These are phyloP conservation scores for Pythium plurisporium DNA, from an alignment of 352 stramenopile species.

Conservation along the genomic window DNA sequence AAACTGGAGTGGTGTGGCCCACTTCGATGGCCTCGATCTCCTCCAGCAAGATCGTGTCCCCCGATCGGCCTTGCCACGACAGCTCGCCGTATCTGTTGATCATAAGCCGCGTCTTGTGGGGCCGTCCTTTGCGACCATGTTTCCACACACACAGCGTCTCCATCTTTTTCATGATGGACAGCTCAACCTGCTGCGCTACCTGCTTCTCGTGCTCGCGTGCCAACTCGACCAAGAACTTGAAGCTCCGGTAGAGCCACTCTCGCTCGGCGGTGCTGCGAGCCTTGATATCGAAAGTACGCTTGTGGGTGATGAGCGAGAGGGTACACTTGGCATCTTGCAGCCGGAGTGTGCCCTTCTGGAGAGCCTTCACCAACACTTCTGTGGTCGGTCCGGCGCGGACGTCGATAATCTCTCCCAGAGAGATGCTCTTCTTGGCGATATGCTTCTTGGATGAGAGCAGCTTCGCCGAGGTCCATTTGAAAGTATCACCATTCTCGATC, in stretches of 20 bases:
- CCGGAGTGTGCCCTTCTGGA: constrained; percentile 63
- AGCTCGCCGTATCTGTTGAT: constrained; percentile 82
- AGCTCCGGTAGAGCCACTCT: constrained; percentile 73
- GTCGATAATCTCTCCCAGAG: constrained; percentile 49
- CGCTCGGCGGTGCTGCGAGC: constrained; percentile 59
- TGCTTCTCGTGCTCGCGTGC: constrained; percentile 68
- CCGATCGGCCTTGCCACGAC: constrained; percentile 74
- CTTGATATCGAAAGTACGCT: constrained; percentile 74
- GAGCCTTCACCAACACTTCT: constrained; percentile 55
- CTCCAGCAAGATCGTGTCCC: constrained; percentile 72
- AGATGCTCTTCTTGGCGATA: constrained; percentile 49
- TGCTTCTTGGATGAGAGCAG: constrained; percentile 28
- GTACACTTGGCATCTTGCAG: constrained; percentile 64
- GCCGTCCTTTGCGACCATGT: constrained; percentile 65
- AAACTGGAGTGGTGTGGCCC: constrained; percentile 62
- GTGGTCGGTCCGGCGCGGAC: constrained; percentile 54
- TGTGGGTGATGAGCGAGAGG: constrained; percentile 68
- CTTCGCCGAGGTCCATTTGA: constrained; percentile 77
- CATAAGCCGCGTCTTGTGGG: constrained; percentile 80
- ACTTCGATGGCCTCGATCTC: constrained; percentile 57
- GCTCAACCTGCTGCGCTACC: constrained; percentile 72
- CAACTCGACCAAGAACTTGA: constrained; percentile 69
- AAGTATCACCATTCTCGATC: constrained; percentile 72
- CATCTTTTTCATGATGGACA: constrained; percentile 84
- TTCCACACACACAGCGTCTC: constrained; percentile 69